These are phyloP conservation scores for Meyerozyma athensensis DNA, from an alignment of 1,139 yeast genomes.

Conservation along the genomic window DNA sequence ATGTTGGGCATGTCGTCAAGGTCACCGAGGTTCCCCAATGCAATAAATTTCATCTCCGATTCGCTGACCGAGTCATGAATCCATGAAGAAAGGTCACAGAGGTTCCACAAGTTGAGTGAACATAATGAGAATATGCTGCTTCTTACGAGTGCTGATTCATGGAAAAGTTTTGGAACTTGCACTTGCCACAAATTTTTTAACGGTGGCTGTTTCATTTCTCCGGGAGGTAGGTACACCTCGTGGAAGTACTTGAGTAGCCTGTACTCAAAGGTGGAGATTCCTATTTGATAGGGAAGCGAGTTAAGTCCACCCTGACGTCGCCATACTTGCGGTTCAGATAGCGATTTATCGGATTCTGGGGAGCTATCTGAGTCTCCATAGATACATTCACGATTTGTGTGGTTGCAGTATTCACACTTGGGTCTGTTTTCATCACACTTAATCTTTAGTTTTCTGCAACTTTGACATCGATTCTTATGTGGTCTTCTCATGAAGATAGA, in stretches of 20 bases:
- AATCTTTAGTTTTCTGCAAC: conserved; percentile 4
- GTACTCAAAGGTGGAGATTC: conserved; percentile 5
- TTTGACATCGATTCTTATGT: not conserved
- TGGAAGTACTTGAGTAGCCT: conserved; percentile 5
- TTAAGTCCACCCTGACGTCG: conserved; percentile 2
- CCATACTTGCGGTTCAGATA: not conserved
- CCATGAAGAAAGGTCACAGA: conserved; percentile 11
- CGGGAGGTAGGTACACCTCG: conserved; percentile 4
- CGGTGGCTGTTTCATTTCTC: conserved; percentile 3
- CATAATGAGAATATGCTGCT: conserved; percentile 21
- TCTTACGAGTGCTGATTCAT: conserved; percentile 19
- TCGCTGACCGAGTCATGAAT: conserved; percentile 7
- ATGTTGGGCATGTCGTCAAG: not conserved
- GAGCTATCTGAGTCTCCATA: conserved; percentile 1
- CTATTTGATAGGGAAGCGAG: conserved; percentile 4
- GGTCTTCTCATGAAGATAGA: not conserved
- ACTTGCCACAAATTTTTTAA: conserved; percentile 4
- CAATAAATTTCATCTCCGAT: not conserved
- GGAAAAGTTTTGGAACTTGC: conserved; percentile 13
- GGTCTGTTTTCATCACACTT: conserved; percentile 35
- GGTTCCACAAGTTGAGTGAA: conserved; percentile 18
- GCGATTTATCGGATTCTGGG: not conserved
- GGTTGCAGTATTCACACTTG: conserved; percentile 33
- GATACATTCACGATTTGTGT: conserved; percentile 9
- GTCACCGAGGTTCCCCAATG: not conserved